Evolutionary conservation across 257 asterid genomes (phyloP), one percentile per base, ranked within the genome.

Genomic region (Solanum pimpinellifolium): DNA sequence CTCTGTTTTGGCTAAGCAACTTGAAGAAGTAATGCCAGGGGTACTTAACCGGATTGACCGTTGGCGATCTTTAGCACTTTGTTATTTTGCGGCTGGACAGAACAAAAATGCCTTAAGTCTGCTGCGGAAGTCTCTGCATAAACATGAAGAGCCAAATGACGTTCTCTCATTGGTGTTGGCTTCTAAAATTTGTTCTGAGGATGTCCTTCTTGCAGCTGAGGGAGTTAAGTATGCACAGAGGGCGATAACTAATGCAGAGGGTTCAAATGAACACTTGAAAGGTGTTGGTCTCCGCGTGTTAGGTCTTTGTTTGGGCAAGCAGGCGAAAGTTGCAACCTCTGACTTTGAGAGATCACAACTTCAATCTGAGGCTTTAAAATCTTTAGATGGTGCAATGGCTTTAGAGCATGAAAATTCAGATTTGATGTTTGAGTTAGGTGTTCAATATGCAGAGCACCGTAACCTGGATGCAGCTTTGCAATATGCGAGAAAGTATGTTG

Each of bases 1-100:
- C 74, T 90, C 95, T 44, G 97, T 97, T 87, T 88, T 97, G 80
- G 98, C 94, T 10, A 94, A 94, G 90, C 98, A 93, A 87, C 96
- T 97, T 49, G 99, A 97, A 91, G 99, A 97, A 91, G 89, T 90
- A 86, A 91, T 93, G 96, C 99, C 99, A 5, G 99, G 99, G 47
- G 90, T 93, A 37, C 75, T 97, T 88, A 92, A 86, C 89, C 98
- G 99, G 80, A 90, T 90, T 72, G 97, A 96, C 9, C 93, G 98
- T 62, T 97, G 99, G 99, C 95, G 93, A 90, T 90, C 92, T 44
- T 88, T 97, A 93, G 98, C 98, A 52, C 93, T 97, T 80, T 92
- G 98, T 89, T 93, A 92, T 46, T 74, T 91, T 90, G 99, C 97
- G 18, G 92, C 96, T 25, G 96, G 94, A 89, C 96, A 93, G 87